Evolutionary conservation across 768 basidiomycete species (phyloP).

Genomic region (Boletus vinaceobasis): DNA sequence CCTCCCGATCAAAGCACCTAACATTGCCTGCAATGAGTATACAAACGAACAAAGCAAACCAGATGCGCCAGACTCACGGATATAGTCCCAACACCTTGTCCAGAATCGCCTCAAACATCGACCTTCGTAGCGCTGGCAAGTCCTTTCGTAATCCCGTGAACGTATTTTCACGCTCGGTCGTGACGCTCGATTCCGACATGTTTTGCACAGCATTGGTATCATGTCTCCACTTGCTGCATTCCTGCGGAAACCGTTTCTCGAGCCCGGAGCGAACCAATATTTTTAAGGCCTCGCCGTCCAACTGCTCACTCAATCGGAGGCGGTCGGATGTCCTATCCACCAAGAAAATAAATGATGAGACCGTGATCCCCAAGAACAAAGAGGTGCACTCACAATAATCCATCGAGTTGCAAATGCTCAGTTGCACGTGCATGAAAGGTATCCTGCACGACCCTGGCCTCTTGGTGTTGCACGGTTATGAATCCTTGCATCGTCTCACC

Average conservation of each 20-base stretch:
- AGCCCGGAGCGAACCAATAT: constrained; percentile 32
- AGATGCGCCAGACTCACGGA: constrained; percentile 18
- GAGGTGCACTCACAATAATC: constrained; percentile 16
- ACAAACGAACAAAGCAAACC: too few species aligned
- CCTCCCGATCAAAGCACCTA: constrained; percentile 16
- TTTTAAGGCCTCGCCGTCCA: constrained; percentile 24
- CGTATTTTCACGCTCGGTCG: neutral
- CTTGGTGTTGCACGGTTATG: constrained; percentile 30
- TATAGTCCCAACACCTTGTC: constrained; percentile 20
- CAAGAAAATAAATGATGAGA: neutral
- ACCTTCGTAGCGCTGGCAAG: constrained; percentile 5
- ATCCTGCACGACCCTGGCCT: constrained; percentile 7
- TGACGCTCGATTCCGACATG: neutral
- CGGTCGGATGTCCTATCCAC: constrained; percentile 25
- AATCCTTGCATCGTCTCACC: constrained; percentile 44
- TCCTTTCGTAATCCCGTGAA: constrained; percentile 3
- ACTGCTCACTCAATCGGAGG: constrained; percentile 20
- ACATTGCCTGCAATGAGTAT: neutral
- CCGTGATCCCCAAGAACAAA: neutral
- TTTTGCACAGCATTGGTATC: constrained; percentile 1
- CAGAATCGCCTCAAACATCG: constrained; percentile 26
- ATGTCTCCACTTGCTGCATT: constrained; percentile 24
- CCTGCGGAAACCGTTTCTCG: constrained; percentile 22
- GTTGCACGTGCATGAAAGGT: too few species aligned
- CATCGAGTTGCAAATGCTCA: constrained; percentile 17